Conservation (phyloP, 2,329 filamentous ascomycete species). For the Onygena corvina region DNA sequence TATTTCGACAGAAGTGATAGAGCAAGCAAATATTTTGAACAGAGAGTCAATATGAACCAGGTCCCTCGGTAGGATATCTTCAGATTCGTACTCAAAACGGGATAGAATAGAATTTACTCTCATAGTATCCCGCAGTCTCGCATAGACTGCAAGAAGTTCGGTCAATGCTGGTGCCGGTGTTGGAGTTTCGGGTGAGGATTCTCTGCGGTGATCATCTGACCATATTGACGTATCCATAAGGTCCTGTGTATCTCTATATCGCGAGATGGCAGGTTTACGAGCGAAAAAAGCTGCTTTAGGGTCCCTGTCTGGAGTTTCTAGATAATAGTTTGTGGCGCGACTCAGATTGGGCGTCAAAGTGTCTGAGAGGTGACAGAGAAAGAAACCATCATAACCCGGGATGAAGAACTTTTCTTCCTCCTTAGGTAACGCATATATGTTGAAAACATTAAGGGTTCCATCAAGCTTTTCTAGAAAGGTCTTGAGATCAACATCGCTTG, state of each 20-base stretch:
- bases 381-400: conserved; percentile 36
- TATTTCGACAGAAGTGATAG: conserved; percentile 81
- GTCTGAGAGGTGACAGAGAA: conserved; percentile 41
- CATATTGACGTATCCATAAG: background rate
- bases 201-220: background rate
- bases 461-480: conserved; percentile 55
- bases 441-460: conserved; percentile 35
- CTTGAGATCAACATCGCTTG: conserved; percentile 49
- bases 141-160: conserved; percentile 45
- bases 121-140: conserved; percentile 45
- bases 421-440: conserved; percentile 36
- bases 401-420: conserved; percentile 26
- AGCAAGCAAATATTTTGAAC: conserved; percentile 55
- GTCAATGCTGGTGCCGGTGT: conserved; percentile 23
- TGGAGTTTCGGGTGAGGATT: no score
- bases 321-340: conserved; percentile 28
- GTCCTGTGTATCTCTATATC: background rate
- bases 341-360: conserved; percentile 42
- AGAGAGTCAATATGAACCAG: conserved; percentile 36
- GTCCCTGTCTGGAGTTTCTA: no score
- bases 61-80: conserved; percentile 35
- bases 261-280: no score
- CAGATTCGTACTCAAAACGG: conserved; percentile 34
- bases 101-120: conserved; percentile 40
- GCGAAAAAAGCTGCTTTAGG: no score